These are phyloP conservation scores for Starmera stellimalicola DNA, from an alignment of 1,139 yeast genomes.

Conservation along the genomic window DNA sequence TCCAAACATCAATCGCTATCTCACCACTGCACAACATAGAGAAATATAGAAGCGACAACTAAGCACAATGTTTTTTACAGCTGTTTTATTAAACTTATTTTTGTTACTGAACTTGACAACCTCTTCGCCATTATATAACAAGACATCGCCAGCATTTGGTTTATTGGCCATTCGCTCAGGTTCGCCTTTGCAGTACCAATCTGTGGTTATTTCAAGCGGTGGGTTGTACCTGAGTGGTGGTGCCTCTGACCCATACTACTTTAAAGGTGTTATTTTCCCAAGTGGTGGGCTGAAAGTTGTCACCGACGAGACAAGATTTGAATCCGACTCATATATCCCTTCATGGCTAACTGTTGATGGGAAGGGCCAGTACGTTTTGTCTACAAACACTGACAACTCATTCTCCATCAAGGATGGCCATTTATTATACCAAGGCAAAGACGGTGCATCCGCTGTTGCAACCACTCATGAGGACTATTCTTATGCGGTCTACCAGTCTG, in stretches of 20 bases:
- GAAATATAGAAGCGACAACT: no score
- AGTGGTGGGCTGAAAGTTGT: slow-evolving; percentile 1
- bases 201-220: slow-evolving; percentile 5
- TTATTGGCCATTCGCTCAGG: slow-evolving; percentile 19
- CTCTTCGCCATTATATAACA: neutral
- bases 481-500: neutral
- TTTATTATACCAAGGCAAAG: neutral
- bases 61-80: no score
- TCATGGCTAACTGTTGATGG: neutral
- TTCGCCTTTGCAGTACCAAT: slow-evolving; percentile 16
- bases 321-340: neutral
- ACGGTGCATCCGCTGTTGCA: slow-evolving; percentile 3
- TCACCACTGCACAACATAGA: no score
- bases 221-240: slow-evolving; percentile 1
- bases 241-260: slow-evolving; percentile 1
- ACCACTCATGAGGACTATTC: neutral
- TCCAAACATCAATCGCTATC: no score
- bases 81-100: no score
- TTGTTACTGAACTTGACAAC: neutral
- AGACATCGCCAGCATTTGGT: slow-evolving; percentile 19
- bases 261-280: neutral
- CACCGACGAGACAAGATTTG: slow-evolving; percentile 1
- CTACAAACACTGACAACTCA: neutral
- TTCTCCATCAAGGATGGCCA: slow-evolving; percentile 3
- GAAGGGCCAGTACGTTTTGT: neutral